Percentiles rank a stretch among this genome's conserved stretches.
Conservation (phyloP, 2,329 filamentous ascomycete species). For the Colletotrichum zoysiae region DNA sequence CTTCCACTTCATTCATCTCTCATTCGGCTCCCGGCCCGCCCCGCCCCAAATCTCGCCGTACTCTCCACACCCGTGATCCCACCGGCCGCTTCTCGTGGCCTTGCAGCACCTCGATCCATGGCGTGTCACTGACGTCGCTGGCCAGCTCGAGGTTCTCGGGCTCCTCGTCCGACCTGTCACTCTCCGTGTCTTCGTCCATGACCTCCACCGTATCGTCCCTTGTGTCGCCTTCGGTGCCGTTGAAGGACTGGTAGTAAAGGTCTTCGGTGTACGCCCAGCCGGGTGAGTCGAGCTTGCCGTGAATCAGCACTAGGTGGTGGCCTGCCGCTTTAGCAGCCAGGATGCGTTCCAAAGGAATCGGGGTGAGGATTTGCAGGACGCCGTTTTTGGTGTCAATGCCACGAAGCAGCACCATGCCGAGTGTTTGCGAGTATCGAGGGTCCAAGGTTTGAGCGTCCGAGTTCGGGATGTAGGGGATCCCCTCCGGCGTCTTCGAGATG, state of each 20-base stretch:
- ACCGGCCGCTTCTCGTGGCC: conserved; percentile 68
- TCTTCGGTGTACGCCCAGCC: conserved; percentile 79
- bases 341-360: conserved; percentile 60
- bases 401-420: conserved; percentile 78
- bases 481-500: conserved; percentile 60
- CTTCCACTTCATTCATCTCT: neutral
- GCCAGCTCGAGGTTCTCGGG: conserved; percentile 45
- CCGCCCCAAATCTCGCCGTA: conserved; percentile 71
- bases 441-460: conserved; percentile 67
- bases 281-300: conserved; percentile 76
- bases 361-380: conserved; percentile 75
- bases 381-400: conserved; percentile 70
- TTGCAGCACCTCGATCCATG: conserved; percentile 71
- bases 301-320: conserved; percentile 70
- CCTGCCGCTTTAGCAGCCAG: conserved; percentile 56
- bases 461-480: conserved; percentile 73
- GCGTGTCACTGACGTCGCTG: conserved; percentile 52
- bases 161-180: conserved; percentile 50
- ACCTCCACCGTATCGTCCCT: conserved; percentile 50
- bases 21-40: conserved; percentile 40
- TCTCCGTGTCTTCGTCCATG: conserved; percentile 52
- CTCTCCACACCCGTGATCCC: conserved; percentile 73
- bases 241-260: conserved; percentile 56
- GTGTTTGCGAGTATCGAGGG: conserved; percentile 67
- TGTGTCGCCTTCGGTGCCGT: conserved; percentile 43